Evolutionary conservation across 2,329 filamentous ascomycete genomes (phyloP), one percentile per base, ranked within the genome.

Genomic region (Davidsoniella australis): DNA sequence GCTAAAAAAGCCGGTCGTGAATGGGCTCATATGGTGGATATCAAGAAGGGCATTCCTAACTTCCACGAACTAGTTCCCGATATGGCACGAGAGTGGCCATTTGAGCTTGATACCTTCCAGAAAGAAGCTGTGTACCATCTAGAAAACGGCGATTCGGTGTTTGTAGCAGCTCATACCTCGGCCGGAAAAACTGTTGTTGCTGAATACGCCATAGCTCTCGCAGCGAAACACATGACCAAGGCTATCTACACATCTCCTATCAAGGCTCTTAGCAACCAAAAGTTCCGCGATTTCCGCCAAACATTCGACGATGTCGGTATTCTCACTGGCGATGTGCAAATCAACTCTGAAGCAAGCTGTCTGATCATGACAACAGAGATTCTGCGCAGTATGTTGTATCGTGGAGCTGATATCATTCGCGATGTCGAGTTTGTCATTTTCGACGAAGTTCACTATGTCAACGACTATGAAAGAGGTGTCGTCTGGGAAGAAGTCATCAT

Each of bases 401-500:
- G 89, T 53, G 91, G 91, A 53, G 89, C 91, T 5, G 91, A 98
- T 67, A 67, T 98, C 14, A 95, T 98, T 56, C 78, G 91, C 57
- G 91, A 98, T 60, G 91, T 98, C 7, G 91, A 98, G 57, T 98
- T 94, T 62, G 91, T 98, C 57, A 95, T 98, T 45, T 98, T 98
- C 55, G 91, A 98, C 59, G 91, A 98, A 64, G 91, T 98, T 2
- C 91, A 98, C 65, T 98, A 98, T 61, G 89, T 98, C 56, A 98
- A 96, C 60, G 91, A 98, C 62, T 74, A 83, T 23, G 91, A 96
- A 63, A 77, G 91, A 65, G 91, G 91, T 59, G 91, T 98, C 5
- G 91, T 98, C 0, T 98, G 91, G 91, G 91, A 98, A 64, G 91
- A 98, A 64, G 91, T 98, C 58, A 98, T 98, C 60, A 98, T 98